phyloP scores from a whole-genome alignment of 2,329 filamentous ascomycete species.

The Waltergamsia citrina region DNA sequence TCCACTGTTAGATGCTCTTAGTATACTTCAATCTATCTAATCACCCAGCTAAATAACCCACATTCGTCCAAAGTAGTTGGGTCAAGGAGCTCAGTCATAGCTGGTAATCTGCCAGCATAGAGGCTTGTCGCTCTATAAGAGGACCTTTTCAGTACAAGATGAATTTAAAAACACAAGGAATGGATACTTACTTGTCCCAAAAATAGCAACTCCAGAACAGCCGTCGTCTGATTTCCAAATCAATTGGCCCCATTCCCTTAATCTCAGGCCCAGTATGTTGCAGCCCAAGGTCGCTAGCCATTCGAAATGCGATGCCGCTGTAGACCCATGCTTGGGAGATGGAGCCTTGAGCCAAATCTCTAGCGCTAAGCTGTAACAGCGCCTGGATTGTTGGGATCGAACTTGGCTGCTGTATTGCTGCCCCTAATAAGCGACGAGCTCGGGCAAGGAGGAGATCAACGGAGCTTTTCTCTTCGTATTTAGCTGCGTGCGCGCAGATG shows the following conservation, averaged over 20 bases:
- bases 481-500: slow-evolving; percentile 14
- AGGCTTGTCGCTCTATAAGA: slow-evolving; percentile 10
- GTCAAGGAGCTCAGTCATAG: slow-evolving; percentile 3
- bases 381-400: slow-evolving; percentile 18
- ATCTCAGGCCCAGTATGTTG: neutral
- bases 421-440: slow-evolving; percentile 13
- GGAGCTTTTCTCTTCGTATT: slow-evolving; percentile 9
- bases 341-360: slow-evolving; percentile 17
- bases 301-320: slow-evolving; percentile 19
- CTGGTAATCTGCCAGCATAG: slow-evolving; percentile 14
- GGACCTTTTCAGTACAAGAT: neutral
- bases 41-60: neutral
- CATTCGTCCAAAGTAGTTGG: neutral
- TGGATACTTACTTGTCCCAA: slow-evolving; percentile 13
- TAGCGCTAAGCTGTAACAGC: slow-evolving; percentile 16
- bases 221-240: slow-evolving; percentile 14
- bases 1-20: slow-evolving; percentile 7
- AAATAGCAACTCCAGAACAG: slow-evolving; percentile 18
- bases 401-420: slow-evolving; percentile 15
- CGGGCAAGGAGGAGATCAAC: slow-evolving; percentile 11
- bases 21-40: neutral
- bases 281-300: slow-evolving; percentile 13
- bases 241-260: slow-evolving; percentile 9
- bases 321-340: slow-evolving; percentile 20
- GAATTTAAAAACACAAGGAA: too few species aligned